Percentiles rank a stretch among this genome's conserved stretches.
These are phyloP conservation scores for Amylocarpus encephaloides DNA, from an alignment of 2,329 filamentous ascomycete genomes.

Conservation along the genomic window DNA sequence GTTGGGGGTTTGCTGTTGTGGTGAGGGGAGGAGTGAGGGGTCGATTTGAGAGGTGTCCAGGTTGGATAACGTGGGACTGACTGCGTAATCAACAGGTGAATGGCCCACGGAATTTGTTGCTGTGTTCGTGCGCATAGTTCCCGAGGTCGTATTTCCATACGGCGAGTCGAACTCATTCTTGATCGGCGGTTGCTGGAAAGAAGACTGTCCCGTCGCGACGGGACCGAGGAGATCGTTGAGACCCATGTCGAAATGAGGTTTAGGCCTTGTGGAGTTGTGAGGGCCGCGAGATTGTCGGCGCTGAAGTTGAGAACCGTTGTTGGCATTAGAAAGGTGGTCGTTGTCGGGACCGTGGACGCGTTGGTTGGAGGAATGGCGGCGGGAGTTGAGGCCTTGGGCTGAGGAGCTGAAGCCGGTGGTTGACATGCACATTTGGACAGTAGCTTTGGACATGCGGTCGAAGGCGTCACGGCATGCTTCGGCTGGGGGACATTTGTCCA, in stretches of 20 bases:
- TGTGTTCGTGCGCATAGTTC: not conserved
- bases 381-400: slow-evolving; percentile 21
- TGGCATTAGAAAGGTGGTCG: slow-evolving; percentile 18
- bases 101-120: not conserved
- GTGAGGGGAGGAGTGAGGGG: slow-evolving; percentile 25
- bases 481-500: slow-evolving; percentile 90
- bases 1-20: slow-evolving; percentile 6
- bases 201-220: not conserved
- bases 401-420: slow-evolving; percentile 44
- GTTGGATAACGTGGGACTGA: slow-evolving; percentile 23
- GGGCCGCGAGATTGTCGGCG: slow-evolving; percentile 15
- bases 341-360: not conserved
- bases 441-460: slow-evolving; percentile 89
- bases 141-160: not conserved
- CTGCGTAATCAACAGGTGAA: slow-evolving; percentile 20
- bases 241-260: slow-evolving; percentile 30
- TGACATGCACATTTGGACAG: slow-evolving; percentile 87
- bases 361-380: slow-evolving; percentile 12
- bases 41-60: slow-evolving; percentile 26
- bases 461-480: slow-evolving; percentile 94
- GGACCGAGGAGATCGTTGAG: slow-evolving; percentile 28
- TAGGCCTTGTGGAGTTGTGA: slow-evolving; percentile 16
- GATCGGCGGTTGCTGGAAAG: not conserved
- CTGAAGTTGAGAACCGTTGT: too few species aligned
- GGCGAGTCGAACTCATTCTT: slow-evolving; percentile 19